Evolutionary conservation across 129 eudicot species (phyloP).

Genomic region (Escallonia rubra): DNA sequence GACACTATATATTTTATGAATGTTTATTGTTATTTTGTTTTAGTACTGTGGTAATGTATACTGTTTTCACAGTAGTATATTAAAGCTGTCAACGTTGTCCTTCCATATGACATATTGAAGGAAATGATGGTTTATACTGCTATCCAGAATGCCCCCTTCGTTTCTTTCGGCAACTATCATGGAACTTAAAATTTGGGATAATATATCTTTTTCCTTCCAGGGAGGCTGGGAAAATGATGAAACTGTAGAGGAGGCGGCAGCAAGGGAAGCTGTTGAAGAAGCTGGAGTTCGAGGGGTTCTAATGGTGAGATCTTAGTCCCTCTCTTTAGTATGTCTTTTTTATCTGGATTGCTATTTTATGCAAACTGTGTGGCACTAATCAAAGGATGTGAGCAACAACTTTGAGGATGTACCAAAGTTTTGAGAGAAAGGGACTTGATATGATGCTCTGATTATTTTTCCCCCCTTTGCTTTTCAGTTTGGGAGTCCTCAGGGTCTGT

Average conservation of each 20-base stretch:
- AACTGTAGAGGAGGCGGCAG: constrained; percentile 34
- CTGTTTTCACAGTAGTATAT: no score
- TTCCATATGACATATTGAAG: no score
- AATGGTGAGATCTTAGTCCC: constrained; percentile 17
- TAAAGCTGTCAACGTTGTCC: no score
- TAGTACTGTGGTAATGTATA: no score
- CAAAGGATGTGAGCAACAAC: background rate
- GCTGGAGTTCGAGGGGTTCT: constrained; percentile 38
- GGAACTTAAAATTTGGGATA: no score
- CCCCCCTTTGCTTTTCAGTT: background rate
- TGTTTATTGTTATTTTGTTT: no score
- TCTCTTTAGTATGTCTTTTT: background rate
- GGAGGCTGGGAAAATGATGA: constrained; percentile 48
- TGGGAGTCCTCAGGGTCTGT: background rate
- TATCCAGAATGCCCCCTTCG: no score
- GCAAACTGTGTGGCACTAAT: background rate
- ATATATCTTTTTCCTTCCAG: background rate
- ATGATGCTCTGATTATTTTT: background rate
- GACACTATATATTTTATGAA: no score
- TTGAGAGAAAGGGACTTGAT: background rate
- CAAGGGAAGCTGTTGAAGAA: constrained; percentile 37
- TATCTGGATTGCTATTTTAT: background rate
- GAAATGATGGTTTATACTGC: no score
- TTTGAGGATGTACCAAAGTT: background rate
- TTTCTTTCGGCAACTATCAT: no score